Evolutionary conservation across 306 rosid genomes (phyloP), one percentile per base, ranked within the genome.

Genomic region (Citrullus mucosospermus): DNA sequence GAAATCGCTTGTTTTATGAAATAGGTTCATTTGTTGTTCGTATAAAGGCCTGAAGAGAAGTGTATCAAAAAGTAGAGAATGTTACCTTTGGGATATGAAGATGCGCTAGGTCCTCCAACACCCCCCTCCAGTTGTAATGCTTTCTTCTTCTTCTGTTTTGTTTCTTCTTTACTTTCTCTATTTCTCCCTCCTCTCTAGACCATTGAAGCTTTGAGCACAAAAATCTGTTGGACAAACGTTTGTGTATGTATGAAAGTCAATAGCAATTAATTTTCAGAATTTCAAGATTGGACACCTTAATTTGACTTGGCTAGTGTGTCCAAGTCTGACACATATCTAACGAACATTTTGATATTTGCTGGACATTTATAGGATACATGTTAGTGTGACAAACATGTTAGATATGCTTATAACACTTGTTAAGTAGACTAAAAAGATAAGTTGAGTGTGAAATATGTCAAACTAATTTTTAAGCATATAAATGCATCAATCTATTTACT

Each of bases 1-100:
- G 53, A 20, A 46, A 44, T 46, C 22, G 20, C 60, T 72, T 28
- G 43, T 22, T 6, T 50, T 76, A 18, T 58, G 39, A 14, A 76
- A 78, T 90, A 93, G 98, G 97, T 89, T 93, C 98, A 53, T 93
- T 93, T 81, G 98, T 93, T 83, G 89, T 91, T 80, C 97, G 97
- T 43, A 90, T 93, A 83, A 93, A 93, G 88, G 93, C 85, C 50
- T 91, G 91, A 91, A 61, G 80, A 80, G 32, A 61, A 78, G 55
- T 68, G 51, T 22, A 48, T 70, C 20, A 20, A 44, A 69, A 43
- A 22, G 32, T 43, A 43, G 51, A 18, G 50, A 32, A 44, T 70
- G 46, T 70, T 22, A 46, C 25, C 76, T 28, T 13, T 14, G 41
- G 77, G 77, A 13, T 48, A 48, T 72, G 59, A 50, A 72, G 77